Conservation (phyloP, 2,329 filamentous ascomycete genomes). For the Aspergillus thermomutatus region DNA sequence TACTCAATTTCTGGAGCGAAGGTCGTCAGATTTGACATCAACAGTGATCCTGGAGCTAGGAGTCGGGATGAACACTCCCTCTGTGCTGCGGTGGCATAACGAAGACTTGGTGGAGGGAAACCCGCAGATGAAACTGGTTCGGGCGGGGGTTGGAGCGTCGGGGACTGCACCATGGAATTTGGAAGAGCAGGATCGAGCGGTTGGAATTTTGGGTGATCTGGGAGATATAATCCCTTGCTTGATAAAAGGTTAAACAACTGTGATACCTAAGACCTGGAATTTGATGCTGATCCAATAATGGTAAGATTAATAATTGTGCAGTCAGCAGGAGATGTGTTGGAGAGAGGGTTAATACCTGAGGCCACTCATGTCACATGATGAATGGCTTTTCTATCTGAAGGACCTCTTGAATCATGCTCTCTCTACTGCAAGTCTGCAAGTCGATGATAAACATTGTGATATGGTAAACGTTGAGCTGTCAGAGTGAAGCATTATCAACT, state of each 20-base stretch:
- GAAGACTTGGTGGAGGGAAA: constrained; percentile 14
- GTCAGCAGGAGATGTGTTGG: no score
- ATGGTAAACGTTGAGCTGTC: no score
- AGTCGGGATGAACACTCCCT: constrained; percentile 21
- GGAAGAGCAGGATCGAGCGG: constrained; percentile 13
- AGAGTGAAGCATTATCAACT: no score
- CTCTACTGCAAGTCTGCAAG: no score
- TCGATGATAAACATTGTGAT: no score
- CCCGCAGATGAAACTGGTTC: constrained; percentile 11
- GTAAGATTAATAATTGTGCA: no score
- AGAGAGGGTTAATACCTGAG: no score
- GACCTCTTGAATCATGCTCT: no score
- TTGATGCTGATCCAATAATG: background rate
- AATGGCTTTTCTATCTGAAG: no score
- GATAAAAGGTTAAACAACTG: no score
- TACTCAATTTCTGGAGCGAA: constrained; percentile 4
- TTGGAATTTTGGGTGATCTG: constrained; percentile 14
- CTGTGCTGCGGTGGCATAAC: constrained; percentile 20
- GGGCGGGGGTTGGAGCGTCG: constrained; percentile 17
- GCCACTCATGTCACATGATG: no score
- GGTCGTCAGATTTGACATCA: background rate
- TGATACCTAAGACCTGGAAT: no score
- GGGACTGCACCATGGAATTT: constrained; percentile 19
- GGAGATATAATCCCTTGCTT: background rate
- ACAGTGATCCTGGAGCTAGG: constrained; percentile 20